Evolutionary conservation across 2,329 filamentous ascomycete species (phyloP).

Genomic region (Conoideocrella luteorostrata): DNA sequence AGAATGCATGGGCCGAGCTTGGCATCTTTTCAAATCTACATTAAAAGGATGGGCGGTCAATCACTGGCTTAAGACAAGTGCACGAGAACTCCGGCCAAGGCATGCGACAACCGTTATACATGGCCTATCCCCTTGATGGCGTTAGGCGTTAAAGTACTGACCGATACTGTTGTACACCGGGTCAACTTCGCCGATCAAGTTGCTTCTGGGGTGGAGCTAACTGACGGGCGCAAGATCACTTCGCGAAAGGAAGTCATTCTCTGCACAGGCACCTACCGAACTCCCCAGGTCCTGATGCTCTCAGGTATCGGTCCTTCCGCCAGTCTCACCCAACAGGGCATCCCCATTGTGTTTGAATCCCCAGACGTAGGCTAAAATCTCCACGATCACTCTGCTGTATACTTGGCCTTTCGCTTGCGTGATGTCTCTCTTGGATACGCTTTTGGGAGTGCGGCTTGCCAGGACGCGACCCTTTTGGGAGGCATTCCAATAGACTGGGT

Average conservation of each 20-base stretch:
- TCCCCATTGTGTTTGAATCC: constrained; percentile 3
- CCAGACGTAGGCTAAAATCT: constrained; percentile 13
- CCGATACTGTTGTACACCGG: background rate
- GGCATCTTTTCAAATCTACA: background rate
- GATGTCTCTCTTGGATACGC: background rate
- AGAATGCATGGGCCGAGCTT: background rate
- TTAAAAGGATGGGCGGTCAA: background rate
- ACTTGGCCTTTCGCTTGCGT: background rate
- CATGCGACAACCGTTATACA: background rate
- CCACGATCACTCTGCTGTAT: constrained; percentile 9
- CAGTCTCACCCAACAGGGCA: background rate
- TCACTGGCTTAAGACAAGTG: background rate
- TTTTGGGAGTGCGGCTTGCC: background rate
- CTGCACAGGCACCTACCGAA: constrained; percentile 45
- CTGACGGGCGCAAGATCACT: background rate
- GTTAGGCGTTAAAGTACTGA: background rate
- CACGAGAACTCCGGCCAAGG: background rate
- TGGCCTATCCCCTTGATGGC: background rate
- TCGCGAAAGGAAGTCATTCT: constrained; percentile 43
- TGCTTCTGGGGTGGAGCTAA: background rate
- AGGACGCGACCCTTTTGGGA: background rate
- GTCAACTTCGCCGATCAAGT: background rate
- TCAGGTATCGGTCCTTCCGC: constrained; percentile 44
- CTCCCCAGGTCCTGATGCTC: constrained; percentile 46
- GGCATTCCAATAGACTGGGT: background rate